A percentile compares a stretch with the other conserved stretches of the same genome.
These are phyloP conservation scores for Chrysanthemum makinoi DNA, from an alignment of 129 eudicot species.

Conservation along the genomic window DNA sequence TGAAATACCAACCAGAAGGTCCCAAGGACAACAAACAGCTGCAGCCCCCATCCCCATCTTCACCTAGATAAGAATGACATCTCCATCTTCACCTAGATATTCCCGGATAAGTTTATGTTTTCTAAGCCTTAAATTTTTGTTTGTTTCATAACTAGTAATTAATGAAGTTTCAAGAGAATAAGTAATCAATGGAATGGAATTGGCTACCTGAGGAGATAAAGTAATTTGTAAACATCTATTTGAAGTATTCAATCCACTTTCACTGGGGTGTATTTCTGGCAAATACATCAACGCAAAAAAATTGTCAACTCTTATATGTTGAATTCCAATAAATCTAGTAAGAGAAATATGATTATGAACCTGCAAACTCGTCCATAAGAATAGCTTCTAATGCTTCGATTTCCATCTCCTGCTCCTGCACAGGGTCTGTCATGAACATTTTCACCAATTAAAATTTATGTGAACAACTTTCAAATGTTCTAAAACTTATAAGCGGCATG, in stretches of 20 bases:
- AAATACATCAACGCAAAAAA: conserved; percentile 11
- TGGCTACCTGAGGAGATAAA: conserved; percentile 72
- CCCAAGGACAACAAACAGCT: too few species aligned
- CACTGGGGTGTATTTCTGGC: conserved; percentile 80
- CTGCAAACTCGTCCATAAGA: conserved; percentile 85
- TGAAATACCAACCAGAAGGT: too few species aligned
- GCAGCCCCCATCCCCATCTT: too few species aligned
- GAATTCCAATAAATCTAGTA: not conserved
- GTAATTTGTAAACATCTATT: conserved; percentile 74
- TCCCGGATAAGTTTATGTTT: too few species aligned
- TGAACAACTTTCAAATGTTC: not conserved
- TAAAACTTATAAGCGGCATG: not conserved
- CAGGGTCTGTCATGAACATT: conserved; percentile 51
- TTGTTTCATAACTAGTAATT: too few species aligned
- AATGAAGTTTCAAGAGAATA: too few species aligned
- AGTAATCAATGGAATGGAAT: conserved; percentile 3
- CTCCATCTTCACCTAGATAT: too few species aligned
- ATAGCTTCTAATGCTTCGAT: conserved; percentile 85
- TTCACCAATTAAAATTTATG: not conserved
- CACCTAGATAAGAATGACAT: too few species aligned
- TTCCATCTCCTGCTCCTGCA: conserved; percentile 98
- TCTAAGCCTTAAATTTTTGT: too few species aligned
- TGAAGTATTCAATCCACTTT: conserved; percentile 88
- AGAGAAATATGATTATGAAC: conserved; percentile 43
- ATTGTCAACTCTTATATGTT: conserved; percentile 14